Base-by-base conservation (phyloP, 306 rosid species). In the Glycine latifolia region DNA sequence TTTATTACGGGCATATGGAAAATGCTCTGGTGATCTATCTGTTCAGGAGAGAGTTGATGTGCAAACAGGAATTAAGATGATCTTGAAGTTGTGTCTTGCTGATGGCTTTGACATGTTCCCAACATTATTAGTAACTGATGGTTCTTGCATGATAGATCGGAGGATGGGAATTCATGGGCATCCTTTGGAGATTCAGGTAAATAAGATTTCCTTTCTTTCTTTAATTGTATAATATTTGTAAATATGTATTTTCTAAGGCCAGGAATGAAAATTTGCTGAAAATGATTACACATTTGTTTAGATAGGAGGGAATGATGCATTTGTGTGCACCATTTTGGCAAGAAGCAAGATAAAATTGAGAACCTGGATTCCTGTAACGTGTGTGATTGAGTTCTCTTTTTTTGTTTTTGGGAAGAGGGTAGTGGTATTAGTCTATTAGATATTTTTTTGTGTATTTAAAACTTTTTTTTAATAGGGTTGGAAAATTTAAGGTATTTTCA, bases 31-130 rank as follows among this genome's bases (percentile, higher is more conserved):
- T 14, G 98, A 94, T 83, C 87, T 74, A 52, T 89, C 97, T 5
- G 93, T 94, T 87, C 95, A 94, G 81, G 97, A 94, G 90, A 90
- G 98, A 84, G 79, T 94, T 89, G 98, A 94, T 86, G 98, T 94
- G 75, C 95, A 94, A 82, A 94, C 98, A 3, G 97, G 98, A 81
- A 94, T 94, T 71, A 94, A 89, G 87, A 91, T 94, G 98, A 94
- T 94, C 55, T 82, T 91, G 84, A 90, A 58, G 89, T 80, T 94
- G 73, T 93, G 97, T 81, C 89, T 93, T 79, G 97, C 97, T 65
- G 95, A 94, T 87, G 98, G 98, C 65, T 94, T 94, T 83, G 98
- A 94, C 58, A 94, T 94, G 98, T 94, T 94, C 78, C 98, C 98
- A 60, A 91, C 98, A 35, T 81, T 91, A 69, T 82, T 94, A 82